Percentiles rank a stretch among this genome's conserved stretches.
phyloP scores from a whole-genome alignment of 257 asterid species.

The Lithospermum erythrorhizon region DNA sequence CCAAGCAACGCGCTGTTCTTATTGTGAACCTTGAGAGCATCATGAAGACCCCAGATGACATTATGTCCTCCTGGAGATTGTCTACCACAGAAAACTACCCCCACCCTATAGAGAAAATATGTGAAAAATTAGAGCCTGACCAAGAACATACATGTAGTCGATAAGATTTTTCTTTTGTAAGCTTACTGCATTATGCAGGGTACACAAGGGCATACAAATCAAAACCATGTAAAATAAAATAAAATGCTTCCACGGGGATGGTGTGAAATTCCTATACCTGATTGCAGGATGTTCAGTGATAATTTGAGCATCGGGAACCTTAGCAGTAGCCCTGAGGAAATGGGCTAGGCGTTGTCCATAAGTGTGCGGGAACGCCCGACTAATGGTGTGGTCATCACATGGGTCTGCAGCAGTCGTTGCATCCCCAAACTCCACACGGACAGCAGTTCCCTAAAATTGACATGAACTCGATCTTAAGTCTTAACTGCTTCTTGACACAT shows the following conservation, averaged over 20 bases:
- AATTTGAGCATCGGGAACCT: slow-evolving; percentile 66
- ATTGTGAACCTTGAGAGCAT: slow-evolving; percentile 60
- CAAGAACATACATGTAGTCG: background rate
- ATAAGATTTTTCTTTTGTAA: background rate
- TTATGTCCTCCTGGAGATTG: slow-evolving; percentile 93
- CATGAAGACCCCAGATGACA: slow-evolving; percentile 73
- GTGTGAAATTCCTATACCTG: slow-evolving; percentile 31
- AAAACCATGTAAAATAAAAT: too few relatives aligned
- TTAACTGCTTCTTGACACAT: background rate
- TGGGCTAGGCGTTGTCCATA: slow-evolving; percentile 71
- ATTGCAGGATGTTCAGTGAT: slow-evolving; percentile 59
- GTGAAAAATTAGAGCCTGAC: background rate
- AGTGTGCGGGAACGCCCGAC: slow-evolving; percentile 60
- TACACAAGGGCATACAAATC: too few relatives aligned
- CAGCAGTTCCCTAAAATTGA: slow-evolving; percentile 55
- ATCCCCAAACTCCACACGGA: slow-evolving; percentile 76
- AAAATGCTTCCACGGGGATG: background rate
- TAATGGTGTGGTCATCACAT: slow-evolving; percentile 51
- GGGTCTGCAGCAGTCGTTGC: slow-evolving; percentile 57
- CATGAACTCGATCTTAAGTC: background rate
- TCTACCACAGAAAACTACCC: slow-evolving; percentile 73
- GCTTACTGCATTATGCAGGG: too few relatives aligned
- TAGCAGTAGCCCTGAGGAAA: slow-evolving; percentile 54
- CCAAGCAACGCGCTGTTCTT: slow-evolving; percentile 60
- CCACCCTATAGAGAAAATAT: slow-evolving; percentile 37